Base-by-base conservation (phyloP, 2,329 filamentous ascomycete species). In the Scedosporium aurantiacum region DNA sequence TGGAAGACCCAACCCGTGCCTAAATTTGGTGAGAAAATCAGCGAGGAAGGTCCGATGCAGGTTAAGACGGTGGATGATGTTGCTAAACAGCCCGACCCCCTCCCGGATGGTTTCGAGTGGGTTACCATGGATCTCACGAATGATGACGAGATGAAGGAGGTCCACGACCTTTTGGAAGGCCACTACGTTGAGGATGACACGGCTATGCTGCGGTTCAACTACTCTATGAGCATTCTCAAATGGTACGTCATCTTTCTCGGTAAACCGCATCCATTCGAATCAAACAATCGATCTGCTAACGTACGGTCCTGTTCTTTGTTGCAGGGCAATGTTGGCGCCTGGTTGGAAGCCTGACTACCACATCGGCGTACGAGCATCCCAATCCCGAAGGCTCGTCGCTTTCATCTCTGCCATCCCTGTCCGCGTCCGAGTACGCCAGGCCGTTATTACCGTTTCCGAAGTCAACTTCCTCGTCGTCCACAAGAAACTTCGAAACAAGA, bases 391-490 rank as follows among this genome's bases (percentile, higher is more conserved):
- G 71, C 85, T 99, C 16, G 91, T 97, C 59, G 94, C 92, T 61
- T 97, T 96, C 74, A 97, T 99, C 71, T 95, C 91, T 47, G 94
- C 91, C 67, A 90, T 97, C 55, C 94, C 94, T 1, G 87, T 94
- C 63, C 82, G 87, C 65, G 79, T 99, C 62, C 86, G 88, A 60
- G 86, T 99, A 52, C 89, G 92, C 65, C 79, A 88, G 63, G 89
- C 89, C 63, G 76, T 83, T 62, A 76, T 99, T 63, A 83, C 86
- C 64, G 87, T 89, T 67, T 91, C 90, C 57, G 94, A 99, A 74
- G 94, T 99, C 76, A 99, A 99, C 79, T 99, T 97, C 76, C 86
- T 99, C 66, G 96, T 92, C 70, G 88, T 99, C 61, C 94, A 99
- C 81, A 97, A 97, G 81, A 97, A 97, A 76, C 85, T 99, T 37